Conservation (phyloP, 176 grass and related monocot species). For the Rhynchospora pubera region DNA sequence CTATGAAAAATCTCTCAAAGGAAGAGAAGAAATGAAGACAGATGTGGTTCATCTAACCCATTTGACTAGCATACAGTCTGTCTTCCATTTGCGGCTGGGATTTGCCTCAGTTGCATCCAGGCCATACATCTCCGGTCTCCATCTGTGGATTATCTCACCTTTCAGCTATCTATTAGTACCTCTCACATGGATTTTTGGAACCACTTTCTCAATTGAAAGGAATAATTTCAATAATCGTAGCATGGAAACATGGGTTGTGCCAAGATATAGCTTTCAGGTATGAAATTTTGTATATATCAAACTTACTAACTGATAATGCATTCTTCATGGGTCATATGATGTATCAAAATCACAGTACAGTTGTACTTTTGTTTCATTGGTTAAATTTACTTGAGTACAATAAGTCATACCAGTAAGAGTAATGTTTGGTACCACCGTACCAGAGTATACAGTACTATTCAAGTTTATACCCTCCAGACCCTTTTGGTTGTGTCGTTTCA, state of each 20-base stretch:
- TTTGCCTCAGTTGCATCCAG: constrained; percentile 62
- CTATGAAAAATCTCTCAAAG: constrained; percentile 60
- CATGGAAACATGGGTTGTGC: constrained; percentile 78
- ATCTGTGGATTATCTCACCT: constrained; percentile 44
- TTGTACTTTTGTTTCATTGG: neutral
- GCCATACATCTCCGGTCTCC: constrained; percentile 47
- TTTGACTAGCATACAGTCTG: constrained; percentile 50
- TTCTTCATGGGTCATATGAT: neutral
- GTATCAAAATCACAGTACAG: neutral
- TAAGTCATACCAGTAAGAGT: neutral
- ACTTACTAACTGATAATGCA: neutral
- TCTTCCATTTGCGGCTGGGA: constrained; percentile 60
- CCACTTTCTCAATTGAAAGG: constrained; percentile 55
- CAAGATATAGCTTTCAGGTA: constrained; percentile 88
- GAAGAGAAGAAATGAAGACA: constrained; percentile 30
- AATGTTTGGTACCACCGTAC: neutral
- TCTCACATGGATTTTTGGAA: constrained; percentile 47
- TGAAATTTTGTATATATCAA: neutral
- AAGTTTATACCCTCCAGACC: too few relatives aligned
- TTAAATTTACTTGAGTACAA: too few relatives aligned
- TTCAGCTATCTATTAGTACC: constrained; percentile 50
- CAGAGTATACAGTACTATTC: too few relatives aligned
- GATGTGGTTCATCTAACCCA: constrained; percentile 71
- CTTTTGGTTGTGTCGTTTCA: too few relatives aligned
- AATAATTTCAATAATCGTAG: constrained; percentile 57